Evolutionary conservation across 495 filamentous ascomycete species (phyloP).

Genomic region (Articulospora tetracladia): DNA sequence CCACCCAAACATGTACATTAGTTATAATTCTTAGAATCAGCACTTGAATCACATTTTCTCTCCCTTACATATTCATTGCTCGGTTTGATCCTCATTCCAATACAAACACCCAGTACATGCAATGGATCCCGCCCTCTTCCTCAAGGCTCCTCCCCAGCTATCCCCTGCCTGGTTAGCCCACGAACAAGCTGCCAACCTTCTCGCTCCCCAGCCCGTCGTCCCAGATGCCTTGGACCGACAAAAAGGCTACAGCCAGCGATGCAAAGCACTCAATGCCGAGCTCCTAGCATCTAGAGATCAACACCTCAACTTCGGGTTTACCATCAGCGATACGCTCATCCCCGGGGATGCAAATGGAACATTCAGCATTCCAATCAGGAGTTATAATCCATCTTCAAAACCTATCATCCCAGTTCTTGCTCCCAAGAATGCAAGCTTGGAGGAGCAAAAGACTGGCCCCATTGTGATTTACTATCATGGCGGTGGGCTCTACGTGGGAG

Average conservation of each 20-base stretch:
- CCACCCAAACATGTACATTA: too few species aligned
- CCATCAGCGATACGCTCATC: conserved; percentile 4
- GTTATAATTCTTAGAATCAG: too few species aligned
- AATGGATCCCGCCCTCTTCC: conserved; percentile 11
- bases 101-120: background rate
- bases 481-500: conserved; percentile 29
- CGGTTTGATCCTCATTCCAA: too few species aligned
- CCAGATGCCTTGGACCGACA: conserved; percentile 3
- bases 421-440: background rate
- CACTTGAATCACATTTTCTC: too few species aligned
- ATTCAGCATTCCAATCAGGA: conserved; percentile 12
- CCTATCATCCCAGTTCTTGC: background rate
- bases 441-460: background rate
- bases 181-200: conserved; percentile 14
- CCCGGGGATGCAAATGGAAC: background rate
- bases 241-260: conserved; percentile 12
- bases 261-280: conserved; percentile 14
- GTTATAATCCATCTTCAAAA: conserved; percentile 8
- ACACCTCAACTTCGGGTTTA: conserved; percentile 5
- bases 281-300: conserved; percentile 14
- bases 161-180: conserved; percentile 18
- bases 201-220: background rate
- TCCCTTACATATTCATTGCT: too few species aligned
- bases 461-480: conserved; percentile 32
- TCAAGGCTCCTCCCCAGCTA: conserved; percentile 10